Percentiles rank a stretch among this genome's conserved stretches.
phyloP scores from a whole-genome alignment of 148 eudicot genomes.

The Fagopyrum homotropicum region DNA sequence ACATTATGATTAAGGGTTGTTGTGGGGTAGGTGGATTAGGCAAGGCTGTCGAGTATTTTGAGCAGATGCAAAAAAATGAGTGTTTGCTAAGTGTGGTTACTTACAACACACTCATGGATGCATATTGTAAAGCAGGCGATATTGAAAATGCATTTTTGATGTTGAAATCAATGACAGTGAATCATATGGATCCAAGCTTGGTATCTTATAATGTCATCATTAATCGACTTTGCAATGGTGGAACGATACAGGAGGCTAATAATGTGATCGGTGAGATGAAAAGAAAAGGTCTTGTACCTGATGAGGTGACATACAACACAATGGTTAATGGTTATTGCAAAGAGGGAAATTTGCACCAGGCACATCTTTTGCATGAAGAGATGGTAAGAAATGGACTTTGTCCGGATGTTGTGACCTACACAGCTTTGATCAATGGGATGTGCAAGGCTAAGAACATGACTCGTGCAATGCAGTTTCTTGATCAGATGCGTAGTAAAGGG shows the following conservation, averaged over 20 bases:
- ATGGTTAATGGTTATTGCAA: conserved; percentile 79
- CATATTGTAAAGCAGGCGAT: conserved; percentile 54
- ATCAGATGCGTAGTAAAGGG: conserved; percentile 70
- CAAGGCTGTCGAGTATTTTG: conserved; percentile 37
- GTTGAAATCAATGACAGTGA: conserved; percentile 33
- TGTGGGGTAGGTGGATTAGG: conserved; percentile 36
- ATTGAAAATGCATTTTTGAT: conserved; percentile 35
- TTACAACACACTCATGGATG: conserved; percentile 69
- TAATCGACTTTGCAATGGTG: conserved; percentile 70
- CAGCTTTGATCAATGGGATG: conserved; percentile 76
- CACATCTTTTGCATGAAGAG: conserved; percentile 65
- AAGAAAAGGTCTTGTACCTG: conserved; percentile 51
- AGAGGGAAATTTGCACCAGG: conserved; percentile 76
- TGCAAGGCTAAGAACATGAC: conserved; percentile 65
- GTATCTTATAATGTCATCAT: conserved; percentile 68
- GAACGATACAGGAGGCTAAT: conserved; percentile 60
- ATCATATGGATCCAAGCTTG: conserved; percentile 59
- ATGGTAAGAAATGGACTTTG: conserved; percentile 80
- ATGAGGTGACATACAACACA: conserved; percentile 78
- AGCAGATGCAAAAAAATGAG: conserved; percentile 55
- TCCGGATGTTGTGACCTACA: conserved; percentile 86
- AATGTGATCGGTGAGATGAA: conserved; percentile 57
- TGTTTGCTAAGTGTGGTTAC: conserved; percentile 87
- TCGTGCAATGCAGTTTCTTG: conserved; percentile 76
- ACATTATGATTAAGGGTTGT: conserved; percentile 69